These are phyloP conservation scores for Umbelopsis sp. DNA, from an alignment of 192 early-diverging fungal genomes.

Conservation along the genomic window DNA sequence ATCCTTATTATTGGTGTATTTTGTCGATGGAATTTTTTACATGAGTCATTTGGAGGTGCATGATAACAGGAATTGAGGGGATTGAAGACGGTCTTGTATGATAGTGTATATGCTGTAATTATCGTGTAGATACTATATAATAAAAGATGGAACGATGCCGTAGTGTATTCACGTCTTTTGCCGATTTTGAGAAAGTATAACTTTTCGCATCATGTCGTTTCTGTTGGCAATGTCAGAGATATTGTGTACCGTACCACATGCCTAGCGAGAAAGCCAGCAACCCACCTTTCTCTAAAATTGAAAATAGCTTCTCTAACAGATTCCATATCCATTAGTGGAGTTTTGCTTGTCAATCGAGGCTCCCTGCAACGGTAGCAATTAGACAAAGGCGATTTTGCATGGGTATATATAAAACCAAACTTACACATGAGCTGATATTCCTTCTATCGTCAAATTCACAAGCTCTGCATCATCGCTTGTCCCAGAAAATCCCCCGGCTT, in stretches of 20 bases:
- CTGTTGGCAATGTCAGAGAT: not conserved
- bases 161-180: not conserved
- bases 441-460: conserved; percentile 1
- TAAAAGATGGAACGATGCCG: too few species aligned
- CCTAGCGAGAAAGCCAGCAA: too few species aligned
- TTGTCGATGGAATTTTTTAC: too few species aligned
- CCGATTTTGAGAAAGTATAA: not conserved
- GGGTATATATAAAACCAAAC: not conserved
- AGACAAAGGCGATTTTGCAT: not conserved
- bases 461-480: conserved; percentile 1
- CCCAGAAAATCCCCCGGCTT: not conserved
- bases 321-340: conserved; percentile 1
- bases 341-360: not conserved
- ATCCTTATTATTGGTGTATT: too few species aligned
- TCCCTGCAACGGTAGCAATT: not conserved
- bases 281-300: conserved; percentile 7
- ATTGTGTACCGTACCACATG: not conserved
- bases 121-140: too few species aligned
- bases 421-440: conserved; percentile 5
- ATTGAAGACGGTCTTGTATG: too few species aligned
- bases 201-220: conserved; percentile 7
- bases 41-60: too few species aligned
- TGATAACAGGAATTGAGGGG: too few species aligned
- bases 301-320: not conserved
- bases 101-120: too few species aligned